Conservation (phyloP, 768 basidiomycete species). For the Termitomyces sp. region DNA sequence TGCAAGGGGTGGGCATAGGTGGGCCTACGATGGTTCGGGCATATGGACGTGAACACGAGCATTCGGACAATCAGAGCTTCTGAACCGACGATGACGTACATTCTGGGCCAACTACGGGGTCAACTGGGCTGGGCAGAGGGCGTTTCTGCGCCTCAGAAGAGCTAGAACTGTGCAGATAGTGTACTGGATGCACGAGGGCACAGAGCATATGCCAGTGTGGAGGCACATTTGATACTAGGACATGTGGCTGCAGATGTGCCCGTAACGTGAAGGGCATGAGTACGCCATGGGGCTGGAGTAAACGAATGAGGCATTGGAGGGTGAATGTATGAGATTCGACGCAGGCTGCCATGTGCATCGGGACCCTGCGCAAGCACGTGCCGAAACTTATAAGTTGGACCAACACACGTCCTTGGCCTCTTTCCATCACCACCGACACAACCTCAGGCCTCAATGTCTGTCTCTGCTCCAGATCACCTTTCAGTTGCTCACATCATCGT, state of each 20-base stretch:
- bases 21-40: background rate
- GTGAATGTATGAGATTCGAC: slow-evolving; percentile 11
- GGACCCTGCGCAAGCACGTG: slow-evolving; percentile 20
- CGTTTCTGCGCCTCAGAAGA: slow-evolving; percentile 3
- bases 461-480: slow-evolving; percentile 7
- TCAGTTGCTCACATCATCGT: slow-evolving; percentile 10
- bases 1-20: background rate
- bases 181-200: background rate
- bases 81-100: slow-evolving; percentile 11
- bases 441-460: slow-evolving; percentile 4
- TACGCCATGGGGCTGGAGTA: slow-evolving; percentile 12
- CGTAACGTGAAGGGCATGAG: slow-evolving; percentile 14
- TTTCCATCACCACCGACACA: slow-evolving; percentile 13
- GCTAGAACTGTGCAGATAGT: background rate
- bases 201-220: background rate
- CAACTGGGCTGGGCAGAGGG: slow-evolving; percentile 3
- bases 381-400: slow-evolving; percentile 17
- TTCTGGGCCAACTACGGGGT: background rate
- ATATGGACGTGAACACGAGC: slow-evolving; percentile 11
- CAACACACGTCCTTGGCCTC: slow-evolving; percentile 15
- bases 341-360: slow-evolving; percentile 15
- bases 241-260: slow-evolving; percentile 18
- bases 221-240: background rate
- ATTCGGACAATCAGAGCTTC: background rate
- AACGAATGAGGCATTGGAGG: slow-evolving; percentile 15